phyloP scores from a whole-genome alignment of 140 eudicot genomes.

The Senecio squalidus region DNA sequence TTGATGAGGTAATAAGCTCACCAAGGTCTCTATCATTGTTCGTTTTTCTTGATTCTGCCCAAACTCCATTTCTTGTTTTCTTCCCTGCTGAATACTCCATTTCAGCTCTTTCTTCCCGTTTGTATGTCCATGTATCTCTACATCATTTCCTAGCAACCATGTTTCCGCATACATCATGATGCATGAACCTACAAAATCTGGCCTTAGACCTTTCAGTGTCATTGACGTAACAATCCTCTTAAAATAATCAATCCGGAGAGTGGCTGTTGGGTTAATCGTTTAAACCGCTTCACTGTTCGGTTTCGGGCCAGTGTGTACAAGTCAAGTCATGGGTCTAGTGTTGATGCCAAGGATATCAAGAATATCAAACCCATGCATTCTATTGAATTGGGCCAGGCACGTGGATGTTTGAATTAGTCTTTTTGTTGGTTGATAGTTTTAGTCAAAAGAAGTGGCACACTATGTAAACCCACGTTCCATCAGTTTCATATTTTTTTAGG shows the following conservation, averaged over 20 bases:
- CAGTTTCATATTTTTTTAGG: too few relatives aligned
- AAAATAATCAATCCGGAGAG: conserved; percentile 59
- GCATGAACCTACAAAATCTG: conserved; percentile 58
- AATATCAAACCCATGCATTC: too few relatives aligned
- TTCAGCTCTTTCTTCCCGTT: conserved; percentile 33
- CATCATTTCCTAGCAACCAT: conserved; percentile 51
- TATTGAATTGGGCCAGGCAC: too few relatives aligned
- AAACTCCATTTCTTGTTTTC: conserved; percentile 21
- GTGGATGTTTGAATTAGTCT: too few relatives aligned
- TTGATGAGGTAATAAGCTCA: conserved; percentile 55
- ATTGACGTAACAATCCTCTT: conserved; percentile 47
- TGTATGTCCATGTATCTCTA: conserved; percentile 15
- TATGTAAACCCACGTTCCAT: too few relatives aligned
- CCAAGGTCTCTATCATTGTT: conserved; percentile 47
- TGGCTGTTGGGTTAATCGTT: too few relatives aligned
- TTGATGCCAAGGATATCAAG: too few relatives aligned
- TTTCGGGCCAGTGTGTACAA: too few relatives aligned
- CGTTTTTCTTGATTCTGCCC: conserved; percentile 36
- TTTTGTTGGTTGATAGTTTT: too few relatives aligned
- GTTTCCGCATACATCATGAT: conserved; percentile 57
- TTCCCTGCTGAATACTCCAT: conserved; percentile 46
- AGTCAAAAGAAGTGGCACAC: too few relatives aligned
- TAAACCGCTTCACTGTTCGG: too few relatives aligned
- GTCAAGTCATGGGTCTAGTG: too few relatives aligned
- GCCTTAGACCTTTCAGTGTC: conserved; percentile 40